Evolutionary conservation across 352 stramenopile species (phyloP), one percentile per base, ranked within the genome.

Genomic region (Stephanocyclus meneghinianus): DNA sequence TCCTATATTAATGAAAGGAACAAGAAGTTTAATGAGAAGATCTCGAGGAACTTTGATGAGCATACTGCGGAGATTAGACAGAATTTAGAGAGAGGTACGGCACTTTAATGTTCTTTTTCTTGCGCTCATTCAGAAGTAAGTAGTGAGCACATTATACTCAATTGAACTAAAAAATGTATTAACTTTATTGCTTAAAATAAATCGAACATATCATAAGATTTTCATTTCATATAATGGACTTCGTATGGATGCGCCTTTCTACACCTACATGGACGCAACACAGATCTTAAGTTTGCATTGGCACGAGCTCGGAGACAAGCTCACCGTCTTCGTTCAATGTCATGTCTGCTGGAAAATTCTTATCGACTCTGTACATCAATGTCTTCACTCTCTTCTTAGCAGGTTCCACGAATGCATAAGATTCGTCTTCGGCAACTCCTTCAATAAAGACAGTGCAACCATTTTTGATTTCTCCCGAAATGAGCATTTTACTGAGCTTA

Each of bases 1-100:
- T 95, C 98, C 30, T 95, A 96, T 82, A 99, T 99, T 85, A 99
- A 99, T 91, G 94, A 98, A 80, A 91, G 97, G 67, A 99, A 99
- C 89, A 97, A 96, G 71, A 83, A 91, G 40, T 99, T 98, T 91
- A 99, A 99, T 91, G 92, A 97, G 88, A 99, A 98, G 87, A 95
- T 98, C 67, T 95, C 94, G 64, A 91, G 97, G 50, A 96, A 97
- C 37, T 99, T 97, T 81, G 96, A 99, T 90, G 97, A 98, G 87
- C 97, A 98, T 87, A 99, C 96, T 16, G 96, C 97, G 18, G 97
- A 99, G 78, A 99, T 98, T 86, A 91, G 95, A 51, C 96, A 98
- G 84, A 98, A 98, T 87, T 91, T 99, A 56, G 97, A 99, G 78
- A 93, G 97, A 63, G 97, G 97, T 42, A 99, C 96, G 9, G 97